These are phyloP conservation scores for Hyphopichia homilentoma DNA, from an alignment of 805 yeast species.

Conservation along the genomic window DNA sequence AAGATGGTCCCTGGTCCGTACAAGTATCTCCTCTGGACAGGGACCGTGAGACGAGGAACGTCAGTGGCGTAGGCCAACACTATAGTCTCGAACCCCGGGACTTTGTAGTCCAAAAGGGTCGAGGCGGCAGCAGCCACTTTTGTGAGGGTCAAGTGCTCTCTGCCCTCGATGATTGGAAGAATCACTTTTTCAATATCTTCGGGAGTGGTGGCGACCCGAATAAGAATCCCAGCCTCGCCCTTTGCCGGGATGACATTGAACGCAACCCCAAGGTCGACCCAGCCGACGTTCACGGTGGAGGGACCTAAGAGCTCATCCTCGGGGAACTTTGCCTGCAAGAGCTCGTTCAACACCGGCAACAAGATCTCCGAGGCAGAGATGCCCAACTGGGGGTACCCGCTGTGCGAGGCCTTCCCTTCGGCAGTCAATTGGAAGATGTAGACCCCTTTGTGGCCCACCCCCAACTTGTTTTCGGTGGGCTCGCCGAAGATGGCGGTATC, in stretches of 20 bases:
- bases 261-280: slow-evolving; percentile 59
- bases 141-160: slow-evolving; percentile 18
- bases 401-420: slow-evolving; percentile 60
- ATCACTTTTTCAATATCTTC: slow-evolving; percentile 35
- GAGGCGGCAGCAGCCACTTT: slow-evolving; percentile 30
- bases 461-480: slow-evolving; percentile 67
- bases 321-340: slow-evolving; percentile 47
- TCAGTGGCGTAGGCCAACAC: slow-evolving; percentile 49
- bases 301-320: slow-evolving; percentile 51
- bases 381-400: slow-evolving; percentile 70
- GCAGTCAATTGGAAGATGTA: slow-evolving; percentile 39
- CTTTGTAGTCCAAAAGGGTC: slow-evolving; percentile 49
- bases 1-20: slow-evolving; percentile 67
- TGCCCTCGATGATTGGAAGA: slow-evolving; percentile 25
- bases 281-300: slow-evolving; percentile 60
- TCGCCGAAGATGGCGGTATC: slow-evolving; percentile 67
- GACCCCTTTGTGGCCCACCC: slow-evolving; percentile 68
- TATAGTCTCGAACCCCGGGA: slow-evolving; percentile 60
- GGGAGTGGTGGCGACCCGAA: slow-evolving; percentile 52
- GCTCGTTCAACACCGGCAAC: slow-evolving; percentile 45
- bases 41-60: slow-evolving; percentile 23
- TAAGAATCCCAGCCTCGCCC: slow-evolving; percentile 46
- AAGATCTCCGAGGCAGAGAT: slow-evolving; percentile 57
- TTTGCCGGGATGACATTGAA: slow-evolving; percentile 61
- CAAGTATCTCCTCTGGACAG: slow-evolving; percentile 39